Evolutionary conservation across 768 basidiomycete species (phyloP).

Genomic region (Clathrus columnatus): DNA sequence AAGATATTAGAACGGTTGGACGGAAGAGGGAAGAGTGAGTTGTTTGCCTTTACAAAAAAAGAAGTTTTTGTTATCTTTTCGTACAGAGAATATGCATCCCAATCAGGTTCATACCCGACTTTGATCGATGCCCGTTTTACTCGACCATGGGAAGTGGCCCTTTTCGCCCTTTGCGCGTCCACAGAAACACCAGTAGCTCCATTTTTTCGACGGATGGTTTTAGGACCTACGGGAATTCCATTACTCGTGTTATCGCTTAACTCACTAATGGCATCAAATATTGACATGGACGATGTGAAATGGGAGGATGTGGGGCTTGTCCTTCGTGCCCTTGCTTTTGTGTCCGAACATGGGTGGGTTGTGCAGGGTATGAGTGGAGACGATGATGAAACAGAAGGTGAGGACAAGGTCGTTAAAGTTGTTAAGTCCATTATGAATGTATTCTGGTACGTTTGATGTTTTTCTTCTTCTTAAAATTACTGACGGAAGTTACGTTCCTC

Average conservation of each 20-base stretch:
- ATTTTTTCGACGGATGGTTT: neutral
- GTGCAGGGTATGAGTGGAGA: neutral
- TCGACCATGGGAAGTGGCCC: constrained; percentile 4
- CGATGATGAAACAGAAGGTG: neutral
- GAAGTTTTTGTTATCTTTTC: neutral
- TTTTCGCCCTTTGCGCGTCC: constrained; percentile 2
- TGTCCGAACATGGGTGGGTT: constrained; percentile 5
- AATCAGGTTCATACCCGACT: neutral
- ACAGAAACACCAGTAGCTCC: neutral
- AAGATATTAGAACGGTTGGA: neutral
- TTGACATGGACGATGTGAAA: neutral
- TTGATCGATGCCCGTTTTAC: neutral
- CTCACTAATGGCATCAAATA: neutral
- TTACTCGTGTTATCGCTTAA: neutral
- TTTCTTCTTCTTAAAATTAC: neutral
- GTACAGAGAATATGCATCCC: neutral
- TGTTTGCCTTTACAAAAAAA: neutral
- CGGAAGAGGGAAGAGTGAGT: neutral
- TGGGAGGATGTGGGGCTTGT: constrained; percentile 2
- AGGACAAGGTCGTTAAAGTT: neutral
- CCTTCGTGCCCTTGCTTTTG: constrained; percentile 2
- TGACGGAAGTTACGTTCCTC: neutral
- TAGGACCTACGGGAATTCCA: constrained; percentile 1
- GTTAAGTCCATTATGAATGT: neutral
- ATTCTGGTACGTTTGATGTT: neutral